Evolutionary conservation across 208 protist genomes (phyloP).

Genomic region (Endotrypanum monterogeii): DNA sequence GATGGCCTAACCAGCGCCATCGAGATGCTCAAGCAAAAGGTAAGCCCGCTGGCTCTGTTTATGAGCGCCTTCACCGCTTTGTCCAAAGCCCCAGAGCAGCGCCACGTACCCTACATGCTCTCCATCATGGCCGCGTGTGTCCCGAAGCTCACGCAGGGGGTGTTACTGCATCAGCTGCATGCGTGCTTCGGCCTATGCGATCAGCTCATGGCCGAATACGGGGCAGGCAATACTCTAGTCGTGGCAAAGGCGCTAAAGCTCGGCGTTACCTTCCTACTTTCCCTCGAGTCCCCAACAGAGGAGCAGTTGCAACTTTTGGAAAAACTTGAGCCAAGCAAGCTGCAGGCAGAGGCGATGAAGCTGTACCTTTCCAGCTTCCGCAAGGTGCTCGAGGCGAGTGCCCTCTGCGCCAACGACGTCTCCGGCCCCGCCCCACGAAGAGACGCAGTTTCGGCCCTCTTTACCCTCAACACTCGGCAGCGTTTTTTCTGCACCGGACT

Average conservation of each 20-base stretch:
- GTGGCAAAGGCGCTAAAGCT: conserved; percentile 79
- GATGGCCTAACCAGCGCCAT: conserved; percentile 77
- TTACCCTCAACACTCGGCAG: conserved; percentile 27
- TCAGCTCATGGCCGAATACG: conserved; percentile 75
- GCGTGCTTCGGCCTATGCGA: conserved; percentile 56
- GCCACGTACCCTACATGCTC: conserved; percentile 82
- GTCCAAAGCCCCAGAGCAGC: conserved; percentile 60
- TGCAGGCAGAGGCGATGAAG: conserved; percentile 65
- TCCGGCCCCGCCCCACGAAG: conserved; percentile 9
- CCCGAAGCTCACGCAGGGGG: conserved; percentile 66
- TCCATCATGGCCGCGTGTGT: conserved; percentile 77
- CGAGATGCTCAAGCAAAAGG: conserved; percentile 52
- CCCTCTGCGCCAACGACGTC: conserved; percentile 34
- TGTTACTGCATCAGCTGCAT: conserved; percentile 60
- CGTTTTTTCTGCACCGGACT: conserved; percentile 46
- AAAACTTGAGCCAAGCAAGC: conserved; percentile 75
- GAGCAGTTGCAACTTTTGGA: conserved; percentile 42
- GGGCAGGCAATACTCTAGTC: conserved; percentile 55
- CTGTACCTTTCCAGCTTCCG: conserved; percentile 78
- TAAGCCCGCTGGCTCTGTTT: conserved; percentile 79
- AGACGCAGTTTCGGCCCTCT: conserved; percentile 18
- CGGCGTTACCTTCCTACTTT: conserved; percentile 61
- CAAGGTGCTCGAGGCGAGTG: conserved; percentile 78
- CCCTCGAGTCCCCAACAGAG: conserved; percentile 55
- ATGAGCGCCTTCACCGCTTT: conserved; percentile 77